phyloP scores from a whole-genome alignment of 2,329 filamentous ascomycete species.

The Mycosphaerella arachidis region DNA sequence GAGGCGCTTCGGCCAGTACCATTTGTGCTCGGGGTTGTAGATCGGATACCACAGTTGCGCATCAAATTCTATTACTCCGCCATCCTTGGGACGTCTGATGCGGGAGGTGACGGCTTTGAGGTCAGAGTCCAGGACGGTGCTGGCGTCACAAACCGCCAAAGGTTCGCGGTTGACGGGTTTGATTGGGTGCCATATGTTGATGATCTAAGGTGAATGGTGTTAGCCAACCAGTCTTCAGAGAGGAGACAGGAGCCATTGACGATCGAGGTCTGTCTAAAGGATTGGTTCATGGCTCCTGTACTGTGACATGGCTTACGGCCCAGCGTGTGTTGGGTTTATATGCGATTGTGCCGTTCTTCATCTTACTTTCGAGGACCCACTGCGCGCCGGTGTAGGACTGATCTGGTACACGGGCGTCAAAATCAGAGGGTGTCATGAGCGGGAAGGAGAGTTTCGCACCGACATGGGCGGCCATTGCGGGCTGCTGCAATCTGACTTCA shows the following conservation, averaged over 20 bases:
- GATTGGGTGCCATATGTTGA: constrained; percentile 20
- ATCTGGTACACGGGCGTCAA: background rate
- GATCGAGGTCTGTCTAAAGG: too few species aligned
- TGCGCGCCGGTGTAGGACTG: constrained; percentile 11
- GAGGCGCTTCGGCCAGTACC: background rate
- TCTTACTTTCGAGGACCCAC: background rate
- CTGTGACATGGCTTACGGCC: background rate
- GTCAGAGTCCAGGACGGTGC: constrained; percentile 8
- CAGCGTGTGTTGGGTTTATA: constrained; percentile 4
- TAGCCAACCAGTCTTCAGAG: too few species aligned
- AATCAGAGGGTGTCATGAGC: too few species aligned
- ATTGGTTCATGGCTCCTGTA: too few species aligned
- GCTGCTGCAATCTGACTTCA: background rate
- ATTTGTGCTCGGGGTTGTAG: constrained; percentile 8
- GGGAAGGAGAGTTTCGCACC: background rate
- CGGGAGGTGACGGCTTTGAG: background rate
- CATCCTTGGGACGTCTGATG: background rate
- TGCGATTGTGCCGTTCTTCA: background rate
- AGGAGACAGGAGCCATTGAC: too few species aligned
- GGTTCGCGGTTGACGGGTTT: constrained; percentile 12
- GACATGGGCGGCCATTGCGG: constrained; percentile 8
- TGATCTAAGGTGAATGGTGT: background rate
- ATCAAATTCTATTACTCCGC: background rate
- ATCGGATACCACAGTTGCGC: constrained; percentile 7
- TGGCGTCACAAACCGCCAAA: constrained; percentile 12